Conservation (phyloP, 2,329 filamentous ascomycete genomes). For the Pseudogymnoascus sp. region DNA sequence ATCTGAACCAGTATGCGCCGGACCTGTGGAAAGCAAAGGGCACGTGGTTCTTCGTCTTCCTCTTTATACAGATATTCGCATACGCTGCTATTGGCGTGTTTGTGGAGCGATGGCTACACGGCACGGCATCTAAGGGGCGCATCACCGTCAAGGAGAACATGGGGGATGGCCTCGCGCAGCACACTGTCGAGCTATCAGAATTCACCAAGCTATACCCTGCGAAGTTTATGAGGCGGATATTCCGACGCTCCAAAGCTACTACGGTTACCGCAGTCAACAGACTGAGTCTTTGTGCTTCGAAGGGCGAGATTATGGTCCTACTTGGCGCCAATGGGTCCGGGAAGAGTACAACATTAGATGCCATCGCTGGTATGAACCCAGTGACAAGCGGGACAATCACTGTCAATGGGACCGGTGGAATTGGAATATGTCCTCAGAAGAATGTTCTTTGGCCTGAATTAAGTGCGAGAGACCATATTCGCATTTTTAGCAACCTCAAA, state of each 20-base stretch:
- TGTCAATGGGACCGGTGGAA: constrained; percentile 67
- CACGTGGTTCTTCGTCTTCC: constrained; percentile 68
- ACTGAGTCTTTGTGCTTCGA: constrained; percentile 60
- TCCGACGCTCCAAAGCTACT: constrained; percentile 37
- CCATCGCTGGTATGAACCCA: constrained; percentile 73
- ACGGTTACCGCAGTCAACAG: constrained; percentile 72
- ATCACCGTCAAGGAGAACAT: constrained; percentile 36
- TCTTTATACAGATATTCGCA: constrained; percentile 66
- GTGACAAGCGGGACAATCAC: constrained; percentile 68
- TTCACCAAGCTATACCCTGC: constrained; percentile 76
- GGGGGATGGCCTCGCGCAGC: constrained; percentile 22
- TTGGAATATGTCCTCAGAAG: constrained; percentile 85
- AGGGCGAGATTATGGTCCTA: constrained; percentile 77
- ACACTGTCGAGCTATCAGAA: constrained; percentile 59
- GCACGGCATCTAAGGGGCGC: constrained; percentile 58
- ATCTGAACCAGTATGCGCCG: constrained; percentile 55
- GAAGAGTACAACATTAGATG: constrained; percentile 83
- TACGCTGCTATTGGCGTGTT: constrained; percentile 70
- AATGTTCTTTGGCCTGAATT: constrained; percentile 90
- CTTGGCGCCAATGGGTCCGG: constrained; percentile 85
- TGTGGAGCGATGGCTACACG: constrained; percentile 66
- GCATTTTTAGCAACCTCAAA: constrained; percentile 78
- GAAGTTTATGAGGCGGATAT: constrained; percentile 34
- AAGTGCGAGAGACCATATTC: constrained; percentile 76
- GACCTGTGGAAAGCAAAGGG: constrained; percentile 63